These are phyloP conservation scores for Phaeosphaeriaceae sp. DNA, from an alignment of 2,329 filamentous ascomycete genomes.

Conservation along the genomic window DNA sequence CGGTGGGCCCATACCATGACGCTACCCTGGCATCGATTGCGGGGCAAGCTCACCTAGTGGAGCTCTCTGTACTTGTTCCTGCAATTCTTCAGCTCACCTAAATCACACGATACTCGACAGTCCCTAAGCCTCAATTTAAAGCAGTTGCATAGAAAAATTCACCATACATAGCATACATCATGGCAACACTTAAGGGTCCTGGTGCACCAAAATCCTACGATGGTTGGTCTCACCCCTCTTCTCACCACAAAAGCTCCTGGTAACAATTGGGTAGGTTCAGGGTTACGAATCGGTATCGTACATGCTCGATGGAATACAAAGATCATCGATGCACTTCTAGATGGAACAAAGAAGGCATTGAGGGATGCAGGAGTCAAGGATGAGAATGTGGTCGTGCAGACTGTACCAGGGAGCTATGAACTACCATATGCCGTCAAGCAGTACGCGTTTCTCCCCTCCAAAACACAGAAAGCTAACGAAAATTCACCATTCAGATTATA, in stretches of 20 bases:
- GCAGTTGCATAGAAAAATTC: no score
- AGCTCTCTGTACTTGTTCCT: constrained; percentile 30
- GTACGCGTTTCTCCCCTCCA: constrained; percentile 55
- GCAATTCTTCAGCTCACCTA: constrained; percentile 25
- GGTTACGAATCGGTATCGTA: constrained; percentile 89
- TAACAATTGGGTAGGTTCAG: constrained; percentile 49
- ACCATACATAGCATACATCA: constrained; percentile 20
- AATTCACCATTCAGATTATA: constrained; percentile 67
- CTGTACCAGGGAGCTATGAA: constrained; percentile 93
- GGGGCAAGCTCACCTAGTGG: constrained; percentile 15
- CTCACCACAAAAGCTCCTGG: background rate
- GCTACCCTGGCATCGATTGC: constrained; percentile 21
- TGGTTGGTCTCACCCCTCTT: constrained; percentile 50
- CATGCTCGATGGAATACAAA: constrained; percentile 94
- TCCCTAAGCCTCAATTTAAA: background rate
- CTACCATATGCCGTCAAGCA: constrained; percentile 88
- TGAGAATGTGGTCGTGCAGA: constrained; percentile 86
- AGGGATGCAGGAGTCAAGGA: constrained; percentile 80
- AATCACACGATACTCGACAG: no score
- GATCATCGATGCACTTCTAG: constrained; percentile 85
- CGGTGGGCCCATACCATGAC: constrained; percentile 18
- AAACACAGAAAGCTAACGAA: constrained; percentile 7
- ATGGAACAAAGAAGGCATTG: constrained; percentile 80
- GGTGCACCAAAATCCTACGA: constrained; percentile 64
- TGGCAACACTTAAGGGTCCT: constrained; percentile 68